Percentiles rank a stretch among this genome's conserved stretches.
Conservation (phyloP, 192 early-diverging fungal genomes). For the Coemansia sp. region DNA sequence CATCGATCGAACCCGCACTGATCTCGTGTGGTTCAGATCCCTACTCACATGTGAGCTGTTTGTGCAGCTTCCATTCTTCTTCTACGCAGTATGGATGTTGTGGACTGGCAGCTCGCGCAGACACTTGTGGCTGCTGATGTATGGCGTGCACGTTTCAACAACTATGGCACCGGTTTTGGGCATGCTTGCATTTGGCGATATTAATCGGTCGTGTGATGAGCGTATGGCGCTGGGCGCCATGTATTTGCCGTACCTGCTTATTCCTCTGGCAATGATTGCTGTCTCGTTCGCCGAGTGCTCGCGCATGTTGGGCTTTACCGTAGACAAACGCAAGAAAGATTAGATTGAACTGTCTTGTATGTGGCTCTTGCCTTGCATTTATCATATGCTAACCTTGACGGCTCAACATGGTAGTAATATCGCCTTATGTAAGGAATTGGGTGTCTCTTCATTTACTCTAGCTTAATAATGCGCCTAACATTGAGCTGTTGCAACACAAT, state of each 20-base stretch:
- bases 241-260: constrained; percentile 69
- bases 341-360: neutral
- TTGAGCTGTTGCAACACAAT: too few species aligned
- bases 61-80: constrained; percentile 71
- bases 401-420: too few species aligned
- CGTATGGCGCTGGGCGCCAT: constrained; percentile 49
- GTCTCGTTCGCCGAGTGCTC: constrained; percentile 33
- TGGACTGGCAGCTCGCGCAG: constrained; percentile 41
- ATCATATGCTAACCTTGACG: too few species aligned
- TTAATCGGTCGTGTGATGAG: constrained; percentile 48
- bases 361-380: too few species aligned
- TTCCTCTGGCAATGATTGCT: constrained; percentile 61
- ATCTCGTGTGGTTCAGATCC: constrained; percentile 64
- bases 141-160: constrained; percentile 73
- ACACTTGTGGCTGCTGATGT: constrained; percentile 58
- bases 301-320: constrained; percentile 10
- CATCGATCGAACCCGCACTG: constrained; percentile 24
- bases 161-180: constrained; percentile 63
- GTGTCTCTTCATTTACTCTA: too few species aligned
- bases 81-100: constrained; percentile 60
- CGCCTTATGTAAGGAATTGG: too few species aligned
- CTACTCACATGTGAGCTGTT: constrained; percentile 63
- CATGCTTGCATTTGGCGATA: constrained; percentile 55
- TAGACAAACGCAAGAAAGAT: constrained; percentile 10
- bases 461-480: too few species aligned